Evolutionary conservation across 345 rosid species (phyloP), one percentile per base, ranked within the genome.

Genomic region (Eucalyptus polybractea): DNA sequence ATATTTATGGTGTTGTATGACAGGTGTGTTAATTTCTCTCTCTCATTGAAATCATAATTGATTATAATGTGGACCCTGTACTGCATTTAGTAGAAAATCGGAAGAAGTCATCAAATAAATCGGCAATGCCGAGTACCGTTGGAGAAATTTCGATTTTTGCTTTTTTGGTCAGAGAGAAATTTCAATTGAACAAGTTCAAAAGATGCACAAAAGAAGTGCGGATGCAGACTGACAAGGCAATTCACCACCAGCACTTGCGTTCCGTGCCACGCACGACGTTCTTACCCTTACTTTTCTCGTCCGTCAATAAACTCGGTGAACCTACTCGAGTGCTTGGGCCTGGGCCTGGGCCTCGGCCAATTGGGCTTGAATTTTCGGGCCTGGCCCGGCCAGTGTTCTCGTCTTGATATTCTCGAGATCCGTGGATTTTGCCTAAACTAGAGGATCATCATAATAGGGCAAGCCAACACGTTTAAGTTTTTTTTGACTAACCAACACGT

Each of bases 1-100:
- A 51, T 51, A 51, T 17, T 51, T 51, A 1, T 1, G 0, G 4
- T 51, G 9, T 51, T 2, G 9, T 51, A 51, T 0, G 54, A 54
- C 11, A 11, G 5, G 5, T 56, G 60, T 56, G 60, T 0, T 56
- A 21, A 56, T 56, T 8, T 56, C 27, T 56, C 27, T 19, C 27
- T 22, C 11, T 8, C 27, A 60, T 11, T 0, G 4, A 51, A 51
- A 51, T 51, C 22, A 17, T 1, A 51, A 17, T 51, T 17, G 33
- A 62, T 29, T 62, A 62, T 62, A 3, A 6, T 11, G 69, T 29
- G 33, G 15, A 27, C 31, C 69, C 31, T 6, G 1, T 12, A 13
- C 69, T 62, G 33, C 69, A 29, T 62, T 29, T 6, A 4, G 31
- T 29, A 62, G n/a, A 29, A 29, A 62, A 62, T 0, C 15, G 16